Base-by-base conservation (phyloP, 768 basidiomycete species). In the Psilocybe cubensis region DNA sequence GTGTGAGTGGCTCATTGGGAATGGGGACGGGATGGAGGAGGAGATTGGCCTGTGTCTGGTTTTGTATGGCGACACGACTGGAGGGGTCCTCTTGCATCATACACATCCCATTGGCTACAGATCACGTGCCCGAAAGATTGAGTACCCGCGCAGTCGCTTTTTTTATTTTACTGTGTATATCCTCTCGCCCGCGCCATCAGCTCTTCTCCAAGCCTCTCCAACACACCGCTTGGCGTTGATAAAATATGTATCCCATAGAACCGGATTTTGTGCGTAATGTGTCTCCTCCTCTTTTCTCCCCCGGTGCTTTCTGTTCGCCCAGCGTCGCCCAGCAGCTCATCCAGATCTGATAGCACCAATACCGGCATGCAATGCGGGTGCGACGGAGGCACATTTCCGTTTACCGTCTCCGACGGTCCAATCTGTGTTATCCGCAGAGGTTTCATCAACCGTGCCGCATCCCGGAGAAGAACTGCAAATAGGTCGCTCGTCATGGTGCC, bases 191-290 rank as follows among this genome's bases (percentile, higher is more conserved):
- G 53, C 24, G 62, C 49, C 38, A 65, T 31, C 70, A 68, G 24
- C 56, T 88, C 83, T 28, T 79, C 73, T 8, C 79, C 52, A 47
- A 69, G 27, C 10, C 50, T 50, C 18, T 62, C 68, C 43, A 88
- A 66, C 42, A 77, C 64, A 3, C 63, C 59, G 40, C 74, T 63
- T 1, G 87, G 81, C n/a, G 75, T 79, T 0, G 81, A 76, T 20
- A 83, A 57, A 6, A 86, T 67, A 62, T 87, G 82, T 6, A 86
- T 88, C 4, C 83, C 83, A 60, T 92, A 93, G 71, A 88, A 93
- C 12, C 77, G 69, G 23, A 92, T 62, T 72, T 91, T 93, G 62
- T 83, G 83, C 8, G 76, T 68, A 47, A 83, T 69, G 62, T 81
- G 82, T 49, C 73, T 76, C 49, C 58, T 47, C 10, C 23, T 17